Base-by-base conservation (phyloP, 202 grass and related monocot genomes). In the Panicum virgatum region DNA sequence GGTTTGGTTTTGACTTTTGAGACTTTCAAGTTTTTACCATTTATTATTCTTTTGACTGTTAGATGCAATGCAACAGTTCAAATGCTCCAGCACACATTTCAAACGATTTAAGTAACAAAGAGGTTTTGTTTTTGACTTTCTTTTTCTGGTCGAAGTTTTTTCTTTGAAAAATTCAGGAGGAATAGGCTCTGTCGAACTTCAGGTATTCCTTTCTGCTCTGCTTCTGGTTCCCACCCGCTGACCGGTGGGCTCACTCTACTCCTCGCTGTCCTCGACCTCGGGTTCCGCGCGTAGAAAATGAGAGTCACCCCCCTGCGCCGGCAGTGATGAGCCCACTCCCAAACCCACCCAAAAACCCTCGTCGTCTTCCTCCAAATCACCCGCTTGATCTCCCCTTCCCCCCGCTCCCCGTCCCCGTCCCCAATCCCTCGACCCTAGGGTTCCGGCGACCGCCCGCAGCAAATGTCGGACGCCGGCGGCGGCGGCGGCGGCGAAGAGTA, bases 401-500 rank as follows among this genome's bases (percentile, higher is more conserved):
- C 32, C 32, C 3, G 32, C 3, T 25, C 52, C 52, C 52, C 1
- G 39, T 42, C 14, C 39, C 27, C 66, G 3, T 9, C 56, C 43
- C 11, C 62, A 14, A 32, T 8, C 13, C 78, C 57, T 14, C 73
- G 71, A 68, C 9, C 78, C 77, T 85, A 90, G 88, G 83, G 74
- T 90, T 90, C 78, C 65, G 39, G 82, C 64, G 72, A 66, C 6
- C 38, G 34, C 56, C 45, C 12, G 34, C 46, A 2, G 27, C 69
- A 44, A 90, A 90, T 90, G 88, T 63, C 83, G 3, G 62, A 65
- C 62, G 39, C 16, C 47, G 48, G 59, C 42, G 68, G n/a, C 32
- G 63, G 63, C 71, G 87, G 68, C 13, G 82, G n/a, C 47, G 57
- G 65, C 54, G 86, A 91, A 22, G 90, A 93, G 11, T 93, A 95